Evolutionary conservation across 139 green algal species (phyloP).

Genomic region (Coccomyxa sp.): DNA sequence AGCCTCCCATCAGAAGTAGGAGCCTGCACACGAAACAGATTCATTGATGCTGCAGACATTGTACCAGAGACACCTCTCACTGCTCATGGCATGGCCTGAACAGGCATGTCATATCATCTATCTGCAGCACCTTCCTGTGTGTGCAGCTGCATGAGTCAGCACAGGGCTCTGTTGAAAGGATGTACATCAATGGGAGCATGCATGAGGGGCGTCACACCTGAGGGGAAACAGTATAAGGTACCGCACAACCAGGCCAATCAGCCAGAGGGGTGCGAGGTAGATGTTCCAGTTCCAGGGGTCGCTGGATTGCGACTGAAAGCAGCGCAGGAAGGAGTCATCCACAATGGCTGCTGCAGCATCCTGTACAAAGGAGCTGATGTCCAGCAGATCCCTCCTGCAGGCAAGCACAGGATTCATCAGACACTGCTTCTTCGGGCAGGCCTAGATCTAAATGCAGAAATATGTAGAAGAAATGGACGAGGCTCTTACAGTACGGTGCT

Average conservation of each 20-base stretch:
- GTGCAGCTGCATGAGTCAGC: background rate
- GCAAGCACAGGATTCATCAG: background rate
- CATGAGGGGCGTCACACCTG: conserved; percentile 26
- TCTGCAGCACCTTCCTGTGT: background rate
- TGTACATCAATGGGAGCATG: no score
- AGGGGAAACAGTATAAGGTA: conserved; percentile 80
- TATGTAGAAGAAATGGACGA: background rate
- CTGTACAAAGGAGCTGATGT: conserved; percentile 75
- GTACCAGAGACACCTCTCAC: background rate
- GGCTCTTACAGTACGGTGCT: background rate
- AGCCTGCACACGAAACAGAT: conserved; percentile 36
- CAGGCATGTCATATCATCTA: no score
- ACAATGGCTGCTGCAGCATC: conserved; percentile 82
- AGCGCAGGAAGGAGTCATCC: conserved; percentile 92
- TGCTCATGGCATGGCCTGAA: no score
- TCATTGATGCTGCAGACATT: background rate
- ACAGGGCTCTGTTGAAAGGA: no score
- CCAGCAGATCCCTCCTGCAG: conserved; percentile 62
- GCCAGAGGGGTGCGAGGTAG: conserved; percentile 94
- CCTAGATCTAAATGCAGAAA: no score
- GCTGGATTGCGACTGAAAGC: conserved; percentile 30
- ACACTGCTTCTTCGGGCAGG: background rate
- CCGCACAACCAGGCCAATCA: conserved; percentile 62
- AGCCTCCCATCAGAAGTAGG: conserved; percentile 61
- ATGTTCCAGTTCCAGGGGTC: conserved; percentile 98